Evolutionary conservation across 176 grass and related monocot species (phyloP).

Genomic region (Carex myosuroides): DNA sequence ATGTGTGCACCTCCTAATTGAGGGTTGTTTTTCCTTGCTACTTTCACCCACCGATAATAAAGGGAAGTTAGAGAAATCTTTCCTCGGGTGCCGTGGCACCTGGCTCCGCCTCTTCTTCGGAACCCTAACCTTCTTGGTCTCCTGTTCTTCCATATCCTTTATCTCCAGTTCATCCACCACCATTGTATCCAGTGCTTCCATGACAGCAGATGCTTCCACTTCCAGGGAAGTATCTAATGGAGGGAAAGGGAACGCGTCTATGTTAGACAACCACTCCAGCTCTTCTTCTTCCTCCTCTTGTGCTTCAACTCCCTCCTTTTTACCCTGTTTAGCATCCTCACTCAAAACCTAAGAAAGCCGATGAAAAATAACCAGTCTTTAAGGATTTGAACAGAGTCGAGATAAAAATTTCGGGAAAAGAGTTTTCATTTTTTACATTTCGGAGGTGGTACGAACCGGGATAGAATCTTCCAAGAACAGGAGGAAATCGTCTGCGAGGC

Average conservation of each 20-base stretch:
- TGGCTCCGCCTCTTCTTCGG: constrained; percentile 15
- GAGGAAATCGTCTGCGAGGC: constrained; percentile 28
- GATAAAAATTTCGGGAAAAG: neutral
- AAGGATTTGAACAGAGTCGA: neutral
- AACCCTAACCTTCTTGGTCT: constrained; percentile 22
- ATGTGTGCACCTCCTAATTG: constrained; percentile 52
- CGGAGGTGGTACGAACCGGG: constrained; percentile 20
- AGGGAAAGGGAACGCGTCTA: constrained; percentile 56
- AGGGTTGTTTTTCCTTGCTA: neutral
- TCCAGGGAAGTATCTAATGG: constrained; percentile 41
- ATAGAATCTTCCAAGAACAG: constrained; percentile 25
- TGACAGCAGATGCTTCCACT: no score
- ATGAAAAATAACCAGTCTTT: constrained; percentile 16
- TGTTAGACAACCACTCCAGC: constrained; percentile 79
- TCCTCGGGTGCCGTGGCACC: constrained; percentile 27
- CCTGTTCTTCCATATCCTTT: neutral
- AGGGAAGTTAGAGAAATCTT: neutral
- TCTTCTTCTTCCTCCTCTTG: constrained; percentile 53
- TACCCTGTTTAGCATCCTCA: constrained; percentile 39
- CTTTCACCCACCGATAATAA: neutral
- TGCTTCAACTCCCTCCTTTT: constrained; percentile 26
- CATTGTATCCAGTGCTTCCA: neutral
- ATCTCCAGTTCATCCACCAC: neutral
- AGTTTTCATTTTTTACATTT: neutral
- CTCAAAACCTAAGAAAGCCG: constrained; percentile 18